phyloP scores from a whole-genome alignment of 2,329 filamentous ascomycete genomes.

The Neofusicoccum sp. region DNA sequence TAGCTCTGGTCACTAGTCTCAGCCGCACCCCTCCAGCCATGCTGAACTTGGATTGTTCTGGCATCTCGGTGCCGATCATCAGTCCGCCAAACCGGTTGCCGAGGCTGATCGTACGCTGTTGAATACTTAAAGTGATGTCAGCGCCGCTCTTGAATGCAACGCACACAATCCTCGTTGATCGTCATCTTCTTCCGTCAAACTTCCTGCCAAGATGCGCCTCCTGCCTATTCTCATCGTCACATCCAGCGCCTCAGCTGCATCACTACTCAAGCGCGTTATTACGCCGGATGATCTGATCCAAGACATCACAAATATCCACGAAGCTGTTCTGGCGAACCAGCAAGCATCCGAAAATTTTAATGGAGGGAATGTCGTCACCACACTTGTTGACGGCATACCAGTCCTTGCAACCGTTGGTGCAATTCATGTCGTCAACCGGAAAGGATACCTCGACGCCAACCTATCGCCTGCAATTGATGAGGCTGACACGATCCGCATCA shows the following conservation, averaged over 20 bases:
- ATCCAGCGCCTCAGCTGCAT: background rate
- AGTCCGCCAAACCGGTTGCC: no score
- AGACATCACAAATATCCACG: slow-evolving; percentile 24
- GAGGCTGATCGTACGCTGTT: no score
- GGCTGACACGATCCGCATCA: slow-evolving; percentile 22
- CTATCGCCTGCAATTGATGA: slow-evolving; percentile 20
- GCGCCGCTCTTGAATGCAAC: no score
- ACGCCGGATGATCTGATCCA: slow-evolving; percentile 22
- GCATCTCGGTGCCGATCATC: no score
- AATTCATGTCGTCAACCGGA: slow-evolving; percentile 22
- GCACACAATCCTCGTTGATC: no score
- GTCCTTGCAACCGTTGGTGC: slow-evolving; percentile 24
- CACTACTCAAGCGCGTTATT: slow-evolving; percentile 14
- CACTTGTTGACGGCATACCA: slow-evolving; percentile 17
- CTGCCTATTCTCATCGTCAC: background rate
- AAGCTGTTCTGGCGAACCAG: slow-evolving; percentile 20
- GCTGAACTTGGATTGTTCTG: no score
- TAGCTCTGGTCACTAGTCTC: no score
- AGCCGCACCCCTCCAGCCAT: no score
- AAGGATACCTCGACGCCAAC: slow-evolving; percentile 24
- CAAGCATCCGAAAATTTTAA: slow-evolving; percentile 20
- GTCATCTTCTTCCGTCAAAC: no score
- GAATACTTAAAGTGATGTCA: no score
- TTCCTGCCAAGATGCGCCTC: no score
- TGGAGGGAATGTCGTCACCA: slow-evolving; percentile 19